phyloP scores from a whole-genome alignment of 2,329 filamentous ascomycete species.

The Colletotrichum sp. region DNA sequence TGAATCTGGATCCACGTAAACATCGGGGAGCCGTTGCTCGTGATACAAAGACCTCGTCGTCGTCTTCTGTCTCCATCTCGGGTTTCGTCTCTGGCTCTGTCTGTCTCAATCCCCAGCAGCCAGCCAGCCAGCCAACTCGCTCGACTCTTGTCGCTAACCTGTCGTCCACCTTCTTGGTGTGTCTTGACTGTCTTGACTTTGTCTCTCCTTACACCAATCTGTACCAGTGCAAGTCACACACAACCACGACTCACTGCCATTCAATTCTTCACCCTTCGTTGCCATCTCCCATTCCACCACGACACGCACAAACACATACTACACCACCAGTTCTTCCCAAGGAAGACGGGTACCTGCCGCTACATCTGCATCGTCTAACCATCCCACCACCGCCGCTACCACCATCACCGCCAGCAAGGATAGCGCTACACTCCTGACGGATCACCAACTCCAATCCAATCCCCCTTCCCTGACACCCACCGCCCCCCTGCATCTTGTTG shows the following conservation, averaged over 20 bases:
- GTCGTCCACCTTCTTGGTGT: neutral
- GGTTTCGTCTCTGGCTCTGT: neutral
- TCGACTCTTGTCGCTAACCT: neutral
- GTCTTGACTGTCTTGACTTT: neutral
- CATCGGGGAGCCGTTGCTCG: constrained; percentile 7
- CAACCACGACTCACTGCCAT: neutral
- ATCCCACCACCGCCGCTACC: neutral
- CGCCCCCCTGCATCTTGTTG: constrained; percentile 6
- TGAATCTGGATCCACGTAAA: constrained; percentile 7
- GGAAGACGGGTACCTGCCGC: neutral
- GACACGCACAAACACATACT: neutral
- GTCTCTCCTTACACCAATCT: constrained; percentile 4
- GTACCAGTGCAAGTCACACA: neutral
- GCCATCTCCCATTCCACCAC: neutral
- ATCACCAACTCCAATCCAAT: constrained; percentile 17
- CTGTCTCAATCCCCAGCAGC: neutral
- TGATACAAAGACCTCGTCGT: constrained; percentile 10
- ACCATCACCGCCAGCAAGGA: neutral
- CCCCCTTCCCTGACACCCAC: neutral
- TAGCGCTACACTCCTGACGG: constrained; percentile 6
- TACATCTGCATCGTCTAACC: neutral
- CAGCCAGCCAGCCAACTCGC: neutral
- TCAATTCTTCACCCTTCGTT: neutral
- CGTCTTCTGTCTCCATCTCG: neutral
- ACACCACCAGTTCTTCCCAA: neutral